Conservation (phyloP, 352 stramenopile genomes). For the Phytophthora aleatoria region DNA sequence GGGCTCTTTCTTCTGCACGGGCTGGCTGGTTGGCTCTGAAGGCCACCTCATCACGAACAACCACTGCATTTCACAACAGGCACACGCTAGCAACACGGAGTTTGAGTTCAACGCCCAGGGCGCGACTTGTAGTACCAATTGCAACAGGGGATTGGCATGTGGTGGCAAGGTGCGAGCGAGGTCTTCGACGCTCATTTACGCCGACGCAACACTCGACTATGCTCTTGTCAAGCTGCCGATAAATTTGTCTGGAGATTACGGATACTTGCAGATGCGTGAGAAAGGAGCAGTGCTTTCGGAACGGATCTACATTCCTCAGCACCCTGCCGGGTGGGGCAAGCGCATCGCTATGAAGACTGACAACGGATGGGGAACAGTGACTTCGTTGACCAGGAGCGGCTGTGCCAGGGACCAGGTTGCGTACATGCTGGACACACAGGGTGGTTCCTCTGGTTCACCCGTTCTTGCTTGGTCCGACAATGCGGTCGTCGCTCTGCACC, state of each 20-base stretch:
- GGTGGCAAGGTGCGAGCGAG: conserved; percentile 37
- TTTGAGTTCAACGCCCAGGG: conserved; percentile 72
- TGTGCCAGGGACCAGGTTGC: conserved; percentile 63
- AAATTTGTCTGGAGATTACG: conserved; percentile 53
- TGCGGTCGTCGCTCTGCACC: conserved; percentile 70
- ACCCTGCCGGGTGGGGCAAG: conserved; percentile 71
- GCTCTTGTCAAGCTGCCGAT: conserved; percentile 65
- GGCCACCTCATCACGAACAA: conserved; percentile 82
- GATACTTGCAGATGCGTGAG: conserved; percentile 59
- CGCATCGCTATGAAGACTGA: conserved; percentile 69
- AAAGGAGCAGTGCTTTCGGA: conserved; percentile 51
- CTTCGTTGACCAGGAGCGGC: conserved; percentile 45
- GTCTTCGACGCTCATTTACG: conserved; percentile 46
- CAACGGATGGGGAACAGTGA: conserved; percentile 45
- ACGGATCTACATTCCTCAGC: conserved; percentile 69
- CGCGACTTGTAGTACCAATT: conserved; percentile 41
- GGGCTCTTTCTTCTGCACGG: conserved; percentile 71
- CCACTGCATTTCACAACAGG: conserved; percentile 65
- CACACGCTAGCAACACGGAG: conserved; percentile 57
- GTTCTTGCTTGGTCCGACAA: conserved; percentile 69
- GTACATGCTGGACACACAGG: conserved; percentile 75
- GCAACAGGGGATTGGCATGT: conserved; percentile 47
- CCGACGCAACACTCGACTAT: conserved; percentile 55
- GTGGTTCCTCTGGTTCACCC: conserved; percentile 73
- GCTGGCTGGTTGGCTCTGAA: conserved; percentile 74